Percentiles rank a stretch among this genome's conserved stretches.
phyloP scores from a whole-genome alignment of 768 basidiomycete species.

The Suillus clintonianus region DNA sequence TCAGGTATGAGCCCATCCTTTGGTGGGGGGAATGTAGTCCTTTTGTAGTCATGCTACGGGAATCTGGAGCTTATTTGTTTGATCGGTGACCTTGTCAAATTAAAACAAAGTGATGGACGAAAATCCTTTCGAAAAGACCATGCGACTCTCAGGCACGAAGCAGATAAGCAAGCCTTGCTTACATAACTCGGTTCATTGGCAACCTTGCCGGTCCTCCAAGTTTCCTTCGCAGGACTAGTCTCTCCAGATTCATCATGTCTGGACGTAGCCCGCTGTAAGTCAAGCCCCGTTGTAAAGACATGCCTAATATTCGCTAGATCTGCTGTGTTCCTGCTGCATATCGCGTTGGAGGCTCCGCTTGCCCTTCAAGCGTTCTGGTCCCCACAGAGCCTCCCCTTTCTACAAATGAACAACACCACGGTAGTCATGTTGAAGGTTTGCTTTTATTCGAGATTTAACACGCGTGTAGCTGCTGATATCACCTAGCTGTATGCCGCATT shows the following conservation, averaged over 20 bases:
- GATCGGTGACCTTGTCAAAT: not conserved
- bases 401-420: slow-evolving; percentile 83
- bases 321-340: slow-evolving; percentile 73
- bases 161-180: slow-evolving; percentile 1
- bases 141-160: no score
- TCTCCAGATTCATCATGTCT: slow-evolving; percentile 15
- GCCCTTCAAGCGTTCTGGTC: slow-evolving; percentile 76
- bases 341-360: slow-evolving; percentile 76
- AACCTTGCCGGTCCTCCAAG: no score
- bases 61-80: not conserved
- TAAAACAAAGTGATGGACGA: not conserved
- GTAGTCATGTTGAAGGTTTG: slow-evolving; percentile 75
- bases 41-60: not conserved
- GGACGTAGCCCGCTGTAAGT: slow-evolving; percentile 45
- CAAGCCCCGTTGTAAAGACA: not conserved
- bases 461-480: not conserved
- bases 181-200: slow-evolving; percentile 3
- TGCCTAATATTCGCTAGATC: slow-evolving; percentile 41
- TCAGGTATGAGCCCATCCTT: not conserved
- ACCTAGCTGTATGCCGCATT: slow-evolving; percentile 69
- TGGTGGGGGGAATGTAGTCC: not conserved
- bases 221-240: not conserved
- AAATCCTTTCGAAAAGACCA: slow-evolving; percentile 2
- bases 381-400: slow-evolving; percentile 64
- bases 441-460: not conserved